Base-by-base conservation (phyloP, 2,329 filamentous ascomycete genomes). In the Aspergillus ochraceoroseus region DNA sequence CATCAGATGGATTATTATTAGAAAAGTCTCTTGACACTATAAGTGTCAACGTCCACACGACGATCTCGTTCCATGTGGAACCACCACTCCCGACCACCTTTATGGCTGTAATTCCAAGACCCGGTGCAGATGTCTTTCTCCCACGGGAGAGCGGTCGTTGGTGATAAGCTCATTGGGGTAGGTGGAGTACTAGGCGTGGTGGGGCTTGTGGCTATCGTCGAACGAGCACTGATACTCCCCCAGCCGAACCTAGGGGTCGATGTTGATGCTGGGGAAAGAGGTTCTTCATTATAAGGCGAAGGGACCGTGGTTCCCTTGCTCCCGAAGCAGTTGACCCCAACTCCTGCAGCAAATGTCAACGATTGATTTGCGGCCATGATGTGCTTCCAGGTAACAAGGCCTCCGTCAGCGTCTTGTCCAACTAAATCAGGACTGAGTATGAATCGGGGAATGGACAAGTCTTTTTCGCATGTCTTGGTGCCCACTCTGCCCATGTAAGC, bases 311-410 rank as follows among this genome's bases (percentile, higher is more conserved):
- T 4, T 62, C 59, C 52, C 18, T 53, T 56, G 41, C 48, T 53
- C 29, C 53, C 55, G 34, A 62, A 64, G 43, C 56, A 62, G 44
- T 62, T 54, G 7, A 58, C 53, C 3, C 58, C 59, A 23, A 61
- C 52, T 1, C 62, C 61, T 1, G 62, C 56, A 7, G 61, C 56
- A 41, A 64, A 67, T 19, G 56, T 58, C 15, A 61, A 52, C 34
- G 63, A 66, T 48, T 66, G 66, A 25, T 63, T 67, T 13, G 65
- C 59, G 9, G 61, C 55, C 18, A 70, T 56, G 5, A 70, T 50
- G 38, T 71, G 65, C 41, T 63, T 68, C 67, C 68, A 71, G 27
- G 59, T 64, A 30, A 70, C 49, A 32, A 71, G 48, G 6, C 68
- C 68, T 17, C 68, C 68, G 26, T 71, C 67, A 6, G 58, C 56